Evolutionary conservation across 2,329 filamentous ascomycete genomes (phyloP).

Genomic region (Neonectria sp.): DNA sequence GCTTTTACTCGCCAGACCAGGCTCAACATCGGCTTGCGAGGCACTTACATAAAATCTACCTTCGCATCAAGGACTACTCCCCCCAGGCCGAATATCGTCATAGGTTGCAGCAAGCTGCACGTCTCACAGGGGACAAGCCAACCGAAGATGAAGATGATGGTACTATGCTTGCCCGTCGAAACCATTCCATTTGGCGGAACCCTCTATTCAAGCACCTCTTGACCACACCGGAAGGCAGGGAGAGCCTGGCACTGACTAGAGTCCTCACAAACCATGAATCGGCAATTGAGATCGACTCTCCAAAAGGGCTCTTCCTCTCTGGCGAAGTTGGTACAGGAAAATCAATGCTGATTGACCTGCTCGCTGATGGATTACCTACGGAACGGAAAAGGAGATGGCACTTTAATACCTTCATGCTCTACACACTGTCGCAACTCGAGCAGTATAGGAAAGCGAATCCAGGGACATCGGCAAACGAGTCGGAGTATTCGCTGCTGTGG

Average conservation of each 20-base stretch:
- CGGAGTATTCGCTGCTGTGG: constrained; percentile 78
- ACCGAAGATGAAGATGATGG: constrained; percentile 50
- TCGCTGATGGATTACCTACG: constrained; percentile 84
- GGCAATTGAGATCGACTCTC: constrained; percentile 80
- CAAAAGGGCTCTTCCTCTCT: constrained; percentile 82
- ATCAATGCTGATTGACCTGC: constrained; percentile 86
- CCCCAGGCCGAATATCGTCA: constrained; percentile 79
- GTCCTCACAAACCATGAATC: constrained; percentile 80
- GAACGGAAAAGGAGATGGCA: constrained; percentile 83
- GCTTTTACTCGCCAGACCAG: constrained; percentile 77
- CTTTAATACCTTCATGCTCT: constrained; percentile 90
- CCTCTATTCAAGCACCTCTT: constrained; percentile 74
- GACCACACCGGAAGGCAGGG: constrained; percentile 66
- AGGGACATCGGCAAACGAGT: constrained; percentile 36
- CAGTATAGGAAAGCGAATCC: constrained; percentile 65
- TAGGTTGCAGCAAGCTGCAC: constrained; percentile 73
- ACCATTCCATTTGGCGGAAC: constrained; percentile 71
- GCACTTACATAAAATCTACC: constrained; percentile 84
- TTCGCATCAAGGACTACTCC: constrained; percentile 83
- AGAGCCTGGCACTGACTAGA: constrained; percentile 76
- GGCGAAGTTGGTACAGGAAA: constrained; percentile 89
- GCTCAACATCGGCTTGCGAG: constrained; percentile 81
- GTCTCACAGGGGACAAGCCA: constrained; percentile 55
- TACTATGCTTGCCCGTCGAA: constrained; percentile 62
- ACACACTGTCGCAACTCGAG: constrained; percentile 81